These are phyloP conservation scores for Chlorella sp. DNA, from an alignment of 139 green algal species.

Conservation along the genomic window DNA sequence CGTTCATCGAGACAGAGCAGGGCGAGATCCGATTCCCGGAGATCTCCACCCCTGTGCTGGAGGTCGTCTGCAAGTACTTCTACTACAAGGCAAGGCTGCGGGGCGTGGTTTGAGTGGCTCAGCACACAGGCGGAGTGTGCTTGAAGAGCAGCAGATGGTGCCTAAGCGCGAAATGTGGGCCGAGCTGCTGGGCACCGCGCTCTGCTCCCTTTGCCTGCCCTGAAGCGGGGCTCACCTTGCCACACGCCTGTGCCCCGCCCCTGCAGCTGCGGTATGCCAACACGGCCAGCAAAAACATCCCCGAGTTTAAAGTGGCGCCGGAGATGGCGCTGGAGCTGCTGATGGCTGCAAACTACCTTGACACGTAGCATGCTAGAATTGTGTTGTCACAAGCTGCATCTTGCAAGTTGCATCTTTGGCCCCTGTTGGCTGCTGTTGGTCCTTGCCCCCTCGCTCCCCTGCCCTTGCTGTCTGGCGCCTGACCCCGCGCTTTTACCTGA, in stretches of 20 bases:
- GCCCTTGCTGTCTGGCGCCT: neutral
- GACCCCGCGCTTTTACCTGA: too few species aligned
- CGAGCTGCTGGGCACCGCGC: too few species aligned
- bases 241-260: neutral
- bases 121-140: neutral
- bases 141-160: neutral
- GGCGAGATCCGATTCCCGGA: slow-evolving; percentile 92
- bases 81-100: slow-evolving; percentile 91
- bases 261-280: slow-evolving; percentile 30
- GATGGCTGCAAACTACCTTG: slow-evolving; percentile 97
- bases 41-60: slow-evolving; percentile 91
- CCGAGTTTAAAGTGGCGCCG: slow-evolving; percentile 92
- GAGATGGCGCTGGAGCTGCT: slow-evolving; percentile 95
- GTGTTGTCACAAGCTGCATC: too few species aligned
- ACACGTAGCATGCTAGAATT: slow-evolving; percentile 71
- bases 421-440: neutral
- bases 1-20: slow-evolving; percentile 93
- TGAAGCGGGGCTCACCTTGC: neutral
- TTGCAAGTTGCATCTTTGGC: neutral
- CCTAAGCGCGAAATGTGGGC: neutral
- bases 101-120: too few species aligned
- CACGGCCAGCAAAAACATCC: slow-evolving; percentile 81
- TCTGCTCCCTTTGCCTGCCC: too few species aligned
- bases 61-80: slow-evolving; percentile 98
- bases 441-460: neutral